Evolutionary conservation across 140 eudicot species (phyloP).

Genomic region (Anethum foeniculum): DNA sequence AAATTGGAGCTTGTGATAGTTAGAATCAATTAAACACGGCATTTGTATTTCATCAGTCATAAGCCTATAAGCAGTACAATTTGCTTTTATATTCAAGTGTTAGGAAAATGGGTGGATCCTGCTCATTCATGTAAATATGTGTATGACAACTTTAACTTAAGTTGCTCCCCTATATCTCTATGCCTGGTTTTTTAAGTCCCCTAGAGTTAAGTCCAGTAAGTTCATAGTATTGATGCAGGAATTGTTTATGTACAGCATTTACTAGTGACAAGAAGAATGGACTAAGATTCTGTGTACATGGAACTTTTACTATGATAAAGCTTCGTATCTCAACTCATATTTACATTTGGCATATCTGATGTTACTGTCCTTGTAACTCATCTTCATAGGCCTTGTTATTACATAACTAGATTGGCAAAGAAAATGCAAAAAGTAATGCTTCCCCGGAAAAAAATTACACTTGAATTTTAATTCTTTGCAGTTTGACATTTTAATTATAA

Average conservation of each 20-base stretch:
- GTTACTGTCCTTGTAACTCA: not conserved
- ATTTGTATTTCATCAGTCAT: not conserved
- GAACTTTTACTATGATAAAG: not conserved
- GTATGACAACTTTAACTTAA: not conserved
- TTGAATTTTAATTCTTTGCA: not conserved
- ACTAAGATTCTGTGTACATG: not conserved
- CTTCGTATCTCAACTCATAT: not conserved
- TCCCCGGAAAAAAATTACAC: not conserved
- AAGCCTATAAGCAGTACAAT: not conserved
- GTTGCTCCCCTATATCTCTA: not conserved
- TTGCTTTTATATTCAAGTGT: not conserved
- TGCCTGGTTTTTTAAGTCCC: not conserved
- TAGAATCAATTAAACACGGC: not conserved
- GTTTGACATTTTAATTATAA: not conserved
- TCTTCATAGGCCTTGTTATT: not conserved
- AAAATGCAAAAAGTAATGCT: not conserved
- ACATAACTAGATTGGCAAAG: not conserved
- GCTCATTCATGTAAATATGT: not conserved
- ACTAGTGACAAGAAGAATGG: not conserved
- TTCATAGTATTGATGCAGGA: not conserved
- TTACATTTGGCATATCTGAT: not conserved
- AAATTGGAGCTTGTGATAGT: too few relatives aligned
- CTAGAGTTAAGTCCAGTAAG: not conserved
- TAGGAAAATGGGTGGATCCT: not conserved
- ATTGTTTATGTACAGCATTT: not conserved